Evolutionary conservation across 441 rosid genomes (phyloP).

Genomic region (Croton laevigatus): DNA sequence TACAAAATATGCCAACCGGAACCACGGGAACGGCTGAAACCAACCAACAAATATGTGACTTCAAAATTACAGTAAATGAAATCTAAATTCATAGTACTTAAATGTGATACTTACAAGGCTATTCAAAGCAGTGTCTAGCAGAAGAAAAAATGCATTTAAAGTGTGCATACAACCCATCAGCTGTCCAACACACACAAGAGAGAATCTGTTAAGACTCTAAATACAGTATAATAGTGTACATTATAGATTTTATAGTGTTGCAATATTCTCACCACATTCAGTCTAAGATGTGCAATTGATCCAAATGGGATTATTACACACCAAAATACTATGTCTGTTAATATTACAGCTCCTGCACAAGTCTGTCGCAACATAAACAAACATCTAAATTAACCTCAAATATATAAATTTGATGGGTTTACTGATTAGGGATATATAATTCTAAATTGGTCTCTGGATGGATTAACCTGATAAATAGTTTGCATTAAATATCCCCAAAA

Average conservation of each 20-base stretch:
- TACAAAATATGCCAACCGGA: conserved; percentile 72
- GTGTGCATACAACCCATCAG: conserved; percentile 84
- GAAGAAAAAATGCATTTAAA: conserved; percentile 50
- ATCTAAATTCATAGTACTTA: background rate
- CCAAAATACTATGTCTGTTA: conserved; percentile 81
- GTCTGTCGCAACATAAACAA: conserved; percentile 36
- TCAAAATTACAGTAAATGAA: background rate
- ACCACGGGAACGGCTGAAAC: conserved; percentile 79
- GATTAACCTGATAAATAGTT: conserved; percentile 59
- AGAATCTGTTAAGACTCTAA: background rate
- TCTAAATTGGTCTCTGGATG: background rate
- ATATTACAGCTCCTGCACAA: conserved; percentile 78
- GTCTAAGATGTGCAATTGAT: conserved; percentile 53
- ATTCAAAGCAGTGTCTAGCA: conserved; percentile 64
- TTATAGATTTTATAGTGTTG: background rate
- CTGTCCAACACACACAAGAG: conserved; percentile 32
- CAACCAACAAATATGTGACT: no score
- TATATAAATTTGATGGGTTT: background rate
- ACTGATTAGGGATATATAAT: background rate
- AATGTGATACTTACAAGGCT: conserved; percentile 55
- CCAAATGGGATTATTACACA: conserved; percentile 62
- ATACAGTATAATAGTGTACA: no score
- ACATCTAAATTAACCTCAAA: conserved; percentile 4
- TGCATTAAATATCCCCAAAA: conserved; percentile 81
- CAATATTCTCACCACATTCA: conserved; percentile 47